Conservation (phyloP, 345 rosid genomes). For the Nasturtium officinale region DNA sequence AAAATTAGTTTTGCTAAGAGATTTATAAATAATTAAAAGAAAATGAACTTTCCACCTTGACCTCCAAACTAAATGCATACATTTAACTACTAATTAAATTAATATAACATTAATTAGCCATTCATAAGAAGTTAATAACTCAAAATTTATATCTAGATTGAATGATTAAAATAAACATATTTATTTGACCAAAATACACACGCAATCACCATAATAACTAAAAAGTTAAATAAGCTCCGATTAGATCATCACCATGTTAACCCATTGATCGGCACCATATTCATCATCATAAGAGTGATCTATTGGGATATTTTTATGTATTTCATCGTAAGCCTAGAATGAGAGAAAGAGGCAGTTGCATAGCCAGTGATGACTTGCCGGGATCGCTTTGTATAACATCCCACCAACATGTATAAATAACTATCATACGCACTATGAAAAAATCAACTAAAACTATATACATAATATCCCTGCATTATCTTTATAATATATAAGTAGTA, state of each 20-base stretch:
- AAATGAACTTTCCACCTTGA: neutral
- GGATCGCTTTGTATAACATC: neutral
- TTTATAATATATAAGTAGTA: neutral
- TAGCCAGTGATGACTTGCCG: conserved; percentile 35
- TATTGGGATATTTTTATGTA: neutral
- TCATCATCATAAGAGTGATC: neutral
- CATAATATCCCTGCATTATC: neutral
- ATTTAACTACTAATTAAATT: neutral
- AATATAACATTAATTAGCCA: neutral
- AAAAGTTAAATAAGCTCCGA: neutral
- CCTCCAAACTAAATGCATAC: neutral
- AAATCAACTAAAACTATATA: neutral
- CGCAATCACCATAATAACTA: neutral
- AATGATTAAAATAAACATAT: neutral
- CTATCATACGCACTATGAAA: neutral
- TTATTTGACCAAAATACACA: neutral
- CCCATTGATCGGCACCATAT: neutral
- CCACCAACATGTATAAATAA: neutral
- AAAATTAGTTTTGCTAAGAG: neutral
- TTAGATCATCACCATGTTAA: neutral
- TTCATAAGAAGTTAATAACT: neutral
- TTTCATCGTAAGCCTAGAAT: conserved; percentile 32
- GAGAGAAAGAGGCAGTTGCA: conserved; percentile 28
- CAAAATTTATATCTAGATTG: neutral
- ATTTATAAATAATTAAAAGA: neutral